These are phyloP conservation scores for Trichosporon sp. DNA, from an alignment of 1,284 basidiomycete genomes.

Conservation along the genomic window DNA sequence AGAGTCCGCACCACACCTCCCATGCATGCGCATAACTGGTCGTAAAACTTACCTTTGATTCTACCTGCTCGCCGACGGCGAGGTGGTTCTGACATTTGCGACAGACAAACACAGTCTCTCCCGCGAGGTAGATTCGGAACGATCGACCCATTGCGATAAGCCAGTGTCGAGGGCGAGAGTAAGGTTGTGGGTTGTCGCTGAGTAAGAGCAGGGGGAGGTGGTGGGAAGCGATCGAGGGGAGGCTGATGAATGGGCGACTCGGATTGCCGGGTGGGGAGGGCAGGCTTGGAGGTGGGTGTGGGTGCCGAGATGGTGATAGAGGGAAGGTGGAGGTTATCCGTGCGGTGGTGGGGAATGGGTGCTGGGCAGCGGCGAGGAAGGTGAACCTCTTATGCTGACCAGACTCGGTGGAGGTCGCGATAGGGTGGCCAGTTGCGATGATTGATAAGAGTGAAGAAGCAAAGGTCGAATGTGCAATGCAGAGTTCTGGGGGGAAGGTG, in stretches of 20 bases:
- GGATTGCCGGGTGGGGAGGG: not conserved
- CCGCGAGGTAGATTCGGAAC: slow-evolving; percentile 77
- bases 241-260: not conserved
- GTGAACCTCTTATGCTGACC: not conserved
- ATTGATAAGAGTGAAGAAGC: not conserved
- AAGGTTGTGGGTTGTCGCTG: not conserved
- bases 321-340: slow-evolving; percentile 14
- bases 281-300: not conserved
- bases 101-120: slow-evolving; percentile 88
- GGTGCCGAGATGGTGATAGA: not conserved
- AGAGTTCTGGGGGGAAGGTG: not conserved
- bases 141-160: slow-evolving; percentile 46
- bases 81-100: slow-evolving; percentile 89
- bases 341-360: slow-evolving; percentile 10
- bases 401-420: not conserved
- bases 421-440: not conserved
- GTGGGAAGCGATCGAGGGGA: not conserved
- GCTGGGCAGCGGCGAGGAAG: not conserved
- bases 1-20: no score
- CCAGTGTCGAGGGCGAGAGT: slow-evolving; percentile 2
- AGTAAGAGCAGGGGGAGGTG: not conserved
- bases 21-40: not conserved
- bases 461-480: slow-evolving; percentile 1
- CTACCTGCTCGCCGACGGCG: slow-evolving; percentile 86
- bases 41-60: slow-evolving; percentile 73